Evolutionary conservation across 2,329 filamentous ascomycete genomes (phyloP).

Genomic region (Lachnellula cervina): DNA sequence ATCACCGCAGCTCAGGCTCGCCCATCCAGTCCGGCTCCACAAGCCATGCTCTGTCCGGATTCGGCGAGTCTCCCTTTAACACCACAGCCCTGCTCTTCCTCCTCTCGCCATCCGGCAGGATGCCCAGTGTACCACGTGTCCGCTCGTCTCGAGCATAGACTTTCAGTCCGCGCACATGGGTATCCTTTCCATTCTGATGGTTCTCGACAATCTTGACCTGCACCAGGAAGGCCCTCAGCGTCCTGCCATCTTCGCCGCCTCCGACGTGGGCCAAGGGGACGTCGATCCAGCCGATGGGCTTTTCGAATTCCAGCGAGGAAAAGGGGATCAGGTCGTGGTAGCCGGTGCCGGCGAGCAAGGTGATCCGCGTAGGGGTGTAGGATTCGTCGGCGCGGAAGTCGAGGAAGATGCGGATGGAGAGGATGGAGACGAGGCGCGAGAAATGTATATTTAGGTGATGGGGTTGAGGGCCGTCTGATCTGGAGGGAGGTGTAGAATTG

Average conservation of each 20-base stretch:
- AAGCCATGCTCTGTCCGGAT: slow-evolving; percentile 19
- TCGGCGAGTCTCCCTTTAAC: slow-evolving; percentile 5
- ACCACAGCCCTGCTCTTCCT: slow-evolving; percentile 1
- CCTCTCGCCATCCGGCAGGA: slow-evolving; percentile 8
- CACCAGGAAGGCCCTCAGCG: slow-evolving; percentile 81
- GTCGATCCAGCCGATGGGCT: slow-evolving; percentile 86
- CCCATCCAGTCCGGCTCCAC: slow-evolving; percentile 32
- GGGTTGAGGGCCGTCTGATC: slow-evolving; percentile 78
- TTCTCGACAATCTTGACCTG: slow-evolving; percentile 92
- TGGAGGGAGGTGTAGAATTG: slow-evolving; percentile 28
- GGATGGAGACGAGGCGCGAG: slow-evolving; percentile 74
- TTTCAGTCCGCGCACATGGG: slow-evolving; percentile 90
- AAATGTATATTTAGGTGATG: slow-evolving; percentile 82
- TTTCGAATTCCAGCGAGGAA: slow-evolving; percentile 70
- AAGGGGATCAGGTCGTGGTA: slow-evolving; percentile 91
- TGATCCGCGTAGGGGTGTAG: slow-evolving; percentile 91
- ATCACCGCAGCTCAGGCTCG: slow-evolving; percentile 31
- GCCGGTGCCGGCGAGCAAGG: slow-evolving; percentile 83
- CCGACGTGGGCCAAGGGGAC: slow-evolving; percentile 64
- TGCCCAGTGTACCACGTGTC: slow-evolving; percentile 14
- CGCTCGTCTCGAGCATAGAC: slow-evolving; percentile 55
- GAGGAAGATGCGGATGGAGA: slow-evolving; percentile 74
- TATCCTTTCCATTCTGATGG: slow-evolving; percentile 98
- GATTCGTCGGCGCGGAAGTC: slow-evolving; percentile 93
- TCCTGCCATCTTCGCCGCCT: slow-evolving; percentile 57